A percentile compares a stretch with the other conserved stretches of the same genome.
These are phyloP conservation scores for Aspergillus cavernicola DNA, from an alignment of 495 filamentous ascomycete genomes.

Conservation along the genomic window DNA sequence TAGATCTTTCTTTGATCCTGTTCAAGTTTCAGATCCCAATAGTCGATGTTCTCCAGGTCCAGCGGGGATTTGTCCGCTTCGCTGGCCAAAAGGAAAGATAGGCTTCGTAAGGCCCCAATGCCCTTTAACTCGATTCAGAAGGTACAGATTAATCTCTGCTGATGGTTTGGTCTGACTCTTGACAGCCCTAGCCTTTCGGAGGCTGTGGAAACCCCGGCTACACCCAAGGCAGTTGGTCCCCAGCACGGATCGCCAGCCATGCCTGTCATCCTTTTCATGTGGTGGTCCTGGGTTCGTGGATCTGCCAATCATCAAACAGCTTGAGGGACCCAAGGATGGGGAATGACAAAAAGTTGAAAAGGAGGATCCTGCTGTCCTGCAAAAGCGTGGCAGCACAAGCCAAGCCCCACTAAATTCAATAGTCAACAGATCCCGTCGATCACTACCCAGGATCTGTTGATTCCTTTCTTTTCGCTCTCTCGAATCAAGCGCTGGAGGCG, in stretches of 20 bases:
- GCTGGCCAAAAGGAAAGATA: conserved; percentile 4
- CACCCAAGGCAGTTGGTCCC: background rate
- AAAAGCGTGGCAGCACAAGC: conserved; percentile 35
- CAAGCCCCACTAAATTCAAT: conserved; percentile 44
- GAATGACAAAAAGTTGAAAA: conserved; percentile 10
- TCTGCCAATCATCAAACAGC: conserved; percentile 5
- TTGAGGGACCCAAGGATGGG: background rate
- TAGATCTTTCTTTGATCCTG: background rate
- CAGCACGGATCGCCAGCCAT: conserved; percentile 12
- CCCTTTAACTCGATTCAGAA: conserved; percentile 11
- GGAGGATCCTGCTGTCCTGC: conserved; percentile 7
- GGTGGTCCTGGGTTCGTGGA: background rate
- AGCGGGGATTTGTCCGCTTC: conserved; percentile 6
- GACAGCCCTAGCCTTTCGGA: background rate
- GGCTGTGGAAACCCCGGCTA: background rate
- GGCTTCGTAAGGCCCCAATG: background rate
- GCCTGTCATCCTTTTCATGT: conserved; percentile 10
- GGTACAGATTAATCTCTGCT: background rate
- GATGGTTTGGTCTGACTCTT: background rate
- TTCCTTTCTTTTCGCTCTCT: conserved; percentile 14
- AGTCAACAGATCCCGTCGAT: conserved; percentile 47
- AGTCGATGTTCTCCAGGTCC: background rate
- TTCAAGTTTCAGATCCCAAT: conserved; percentile 12
- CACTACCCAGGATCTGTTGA: conserved; percentile 34
- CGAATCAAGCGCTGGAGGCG: background rate